Evolutionary conservation across 2,329 filamentous ascomycete genomes (phyloP).

Genomic region (Scytalidium sp.): DNA sequence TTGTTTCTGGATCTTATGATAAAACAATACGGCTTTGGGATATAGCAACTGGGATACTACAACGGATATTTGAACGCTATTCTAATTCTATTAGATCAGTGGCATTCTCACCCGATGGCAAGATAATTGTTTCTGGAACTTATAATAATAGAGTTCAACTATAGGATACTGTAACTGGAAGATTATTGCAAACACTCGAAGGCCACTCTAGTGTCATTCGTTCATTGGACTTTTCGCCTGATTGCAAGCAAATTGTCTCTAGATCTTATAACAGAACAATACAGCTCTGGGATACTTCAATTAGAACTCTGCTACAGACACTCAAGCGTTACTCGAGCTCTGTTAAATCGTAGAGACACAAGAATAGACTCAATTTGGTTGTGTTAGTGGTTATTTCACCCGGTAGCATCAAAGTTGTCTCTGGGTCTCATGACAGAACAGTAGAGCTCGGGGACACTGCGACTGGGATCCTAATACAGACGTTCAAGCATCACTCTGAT

Average conservation of each 20-base stretch:
- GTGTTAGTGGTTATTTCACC: not conserved
- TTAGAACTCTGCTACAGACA: not conserved
- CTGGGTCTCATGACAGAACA: conserved; percentile 1
- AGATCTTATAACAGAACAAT: conserved; percentile 5
- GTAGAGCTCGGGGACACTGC: conserved; percentile 1
- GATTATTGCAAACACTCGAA: too few species aligned
- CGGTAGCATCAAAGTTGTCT: not conserved
- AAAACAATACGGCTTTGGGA: conserved; percentile 7
- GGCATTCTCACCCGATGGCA: conserved; percentile 9
- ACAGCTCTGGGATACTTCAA: conserved; percentile 5
- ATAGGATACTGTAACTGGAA: not conserved
- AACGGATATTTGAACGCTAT: conserved; percentile 12
- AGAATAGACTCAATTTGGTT: not conserved
- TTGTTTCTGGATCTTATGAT: conserved; percentile 4
- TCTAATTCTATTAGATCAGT: conserved; percentile 1
- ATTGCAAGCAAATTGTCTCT: conserved; percentile 1
- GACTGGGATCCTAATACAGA: not conserved
- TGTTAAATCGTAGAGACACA: too few species aligned
- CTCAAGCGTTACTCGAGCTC: conserved; percentile 8
- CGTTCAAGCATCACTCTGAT: not conserved
- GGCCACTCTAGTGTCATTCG: too few species aligned
- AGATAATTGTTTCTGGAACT: not conserved
- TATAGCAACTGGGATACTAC: not conserved
- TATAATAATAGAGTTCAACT: not conserved
- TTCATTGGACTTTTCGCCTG: too few species aligned